Base-by-base conservation (phyloP, 306 rosid genomes). In the Adenanthera pavonina region DNA sequence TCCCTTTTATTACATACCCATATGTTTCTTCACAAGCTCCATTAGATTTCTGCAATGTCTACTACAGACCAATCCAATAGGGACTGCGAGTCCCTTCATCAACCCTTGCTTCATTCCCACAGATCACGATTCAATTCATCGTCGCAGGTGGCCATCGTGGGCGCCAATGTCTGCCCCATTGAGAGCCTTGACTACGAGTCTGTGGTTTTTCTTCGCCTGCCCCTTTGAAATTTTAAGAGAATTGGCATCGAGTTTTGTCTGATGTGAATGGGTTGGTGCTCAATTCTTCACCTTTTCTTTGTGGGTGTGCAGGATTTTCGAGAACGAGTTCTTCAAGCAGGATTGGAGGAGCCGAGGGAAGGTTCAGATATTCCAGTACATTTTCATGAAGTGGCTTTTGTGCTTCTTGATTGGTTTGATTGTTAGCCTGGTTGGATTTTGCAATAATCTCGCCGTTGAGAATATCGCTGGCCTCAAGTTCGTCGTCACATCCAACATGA, bases 141-240 rank as follows among this genome's bases (percentile, higher is more conserved):
- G 1, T 96, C 99, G 3, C 99, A 96, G 84, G 98, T 93, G 47
- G 99, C 99, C 43, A 85, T 96, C 51, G 97, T 96, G 51, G 99
- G 99, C 48, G 81, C 94, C 89, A 89, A 91, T 78, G 94, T 96
- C 85, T 84, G 92, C 84, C 99, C 99, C 4, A 88, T 96, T 75
- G 98, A 96, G 78, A 96, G 99, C 89, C 99, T 96, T 35, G 99
- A 96, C 70, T 96, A 93, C 61, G 99, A 96, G 98, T 93, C 30
- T 11, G 89, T 78, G 43, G 53, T 81, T 66, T 41, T 61, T 19
- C 70, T 15, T 69, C n/a, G n/a, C n/a, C n/a, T 73, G 85, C 75
- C 53, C 79, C 49, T 7, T 16, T 6, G 2, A 0, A 35, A 3
- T 53, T 34, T 66, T 40, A 10, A n/a, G 1, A 76, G 75, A 75